Evolutionary conservation across 2,329 filamentous ascomycete genomes (phyloP).

Genomic region (Biscogniauxia marginata): DNA sequence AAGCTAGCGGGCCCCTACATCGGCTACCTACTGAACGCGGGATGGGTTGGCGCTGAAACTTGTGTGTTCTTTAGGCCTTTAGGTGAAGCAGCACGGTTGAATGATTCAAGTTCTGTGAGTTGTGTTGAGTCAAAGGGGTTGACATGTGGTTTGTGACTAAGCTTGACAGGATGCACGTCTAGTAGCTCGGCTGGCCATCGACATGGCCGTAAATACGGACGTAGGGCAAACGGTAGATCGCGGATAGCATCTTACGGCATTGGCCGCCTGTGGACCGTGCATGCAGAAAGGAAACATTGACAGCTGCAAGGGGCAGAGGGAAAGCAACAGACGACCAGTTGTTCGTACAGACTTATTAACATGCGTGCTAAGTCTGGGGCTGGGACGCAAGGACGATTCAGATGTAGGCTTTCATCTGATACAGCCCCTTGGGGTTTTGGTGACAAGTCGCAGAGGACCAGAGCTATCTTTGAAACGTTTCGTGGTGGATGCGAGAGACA

Average conservation of each 20-base stretch:
- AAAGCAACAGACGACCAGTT: neutral
- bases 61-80: too few relatives aligned
- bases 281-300: neutral
- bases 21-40: neutral
- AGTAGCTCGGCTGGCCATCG: neutral
- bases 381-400: too few relatives aligned
- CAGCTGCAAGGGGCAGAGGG: neutral
- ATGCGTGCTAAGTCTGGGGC: too few relatives aligned
- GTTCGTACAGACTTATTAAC: neutral
- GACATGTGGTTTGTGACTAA: neutral
- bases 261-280: neutral
- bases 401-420: neutral
- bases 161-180: neutral
- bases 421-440: neutral
- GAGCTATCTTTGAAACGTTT: constrained; percentile 6
- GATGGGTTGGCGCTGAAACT: too few relatives aligned
- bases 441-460: neutral
- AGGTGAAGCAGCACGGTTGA: neutral
- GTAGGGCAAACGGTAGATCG: too few relatives aligned
- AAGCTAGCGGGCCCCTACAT: neutral
- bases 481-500: neutral
- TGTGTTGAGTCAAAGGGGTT: neutral
- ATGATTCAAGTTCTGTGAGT: neutral
- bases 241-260: neutral
- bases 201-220: neutral